Conservation (phyloP, 495 filamentous ascomycete genomes). For the Penicillium roqueforti region DNA sequence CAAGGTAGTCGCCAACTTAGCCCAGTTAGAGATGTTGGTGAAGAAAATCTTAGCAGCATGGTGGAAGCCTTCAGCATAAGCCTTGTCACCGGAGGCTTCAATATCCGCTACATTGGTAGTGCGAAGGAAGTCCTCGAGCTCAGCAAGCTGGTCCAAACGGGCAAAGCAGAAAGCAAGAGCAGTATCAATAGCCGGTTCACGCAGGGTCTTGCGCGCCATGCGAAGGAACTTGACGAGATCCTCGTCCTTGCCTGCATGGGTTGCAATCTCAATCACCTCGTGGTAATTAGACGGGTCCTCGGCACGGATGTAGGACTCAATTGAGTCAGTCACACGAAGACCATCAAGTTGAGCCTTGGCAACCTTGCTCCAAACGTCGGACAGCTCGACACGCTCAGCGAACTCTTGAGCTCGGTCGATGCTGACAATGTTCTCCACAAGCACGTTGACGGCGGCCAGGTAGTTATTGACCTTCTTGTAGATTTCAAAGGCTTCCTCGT, state of each 20-base stretch:
- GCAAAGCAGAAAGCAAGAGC: slow-evolving; percentile 90
- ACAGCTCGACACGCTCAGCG: slow-evolving; percentile 89
- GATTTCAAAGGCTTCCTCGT: slow-evolving; percentile 97
- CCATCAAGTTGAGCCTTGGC: slow-evolving; percentile 98
- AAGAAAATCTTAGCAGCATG: slow-evolving; percentile 99
- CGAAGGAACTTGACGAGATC: slow-evolving; percentile 95
- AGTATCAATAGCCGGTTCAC: slow-evolving; percentile 92
- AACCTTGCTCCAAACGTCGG: slow-evolving; percentile 98
- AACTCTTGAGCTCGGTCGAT: slow-evolving; percentile 97
- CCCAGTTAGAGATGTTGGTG: slow-evolving; percentile 98
- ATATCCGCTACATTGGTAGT: slow-evolving; percentile 92
- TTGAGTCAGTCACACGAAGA: slow-evolving; percentile 85
- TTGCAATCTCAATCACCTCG: slow-evolving; percentile 95
- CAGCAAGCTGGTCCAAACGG: slow-evolving; percentile 81
- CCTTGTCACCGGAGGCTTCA: slow-evolving; percentile 95
- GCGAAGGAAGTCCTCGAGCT: slow-evolving; percentile 95
- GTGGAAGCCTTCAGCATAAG: slow-evolving; percentile 89
- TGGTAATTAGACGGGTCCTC: slow-evolving; percentile 87
- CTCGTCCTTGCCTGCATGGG: slow-evolving; percentile 95
- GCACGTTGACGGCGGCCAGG: slow-evolving; percentile 78
- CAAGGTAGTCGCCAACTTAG: slow-evolving; percentile 93
- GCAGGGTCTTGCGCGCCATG: slow-evolving; percentile 95
- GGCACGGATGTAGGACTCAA: slow-evolving; percentile 96
- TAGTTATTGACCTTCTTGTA: slow-evolving; percentile 97
- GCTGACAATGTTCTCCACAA: slow-evolving; percentile 96